Evolutionary conservation across 164 flowering plant species (phyloP), one percentile per base, ranked within the genome.

Genomic region (Umbellularia californica): DNA sequence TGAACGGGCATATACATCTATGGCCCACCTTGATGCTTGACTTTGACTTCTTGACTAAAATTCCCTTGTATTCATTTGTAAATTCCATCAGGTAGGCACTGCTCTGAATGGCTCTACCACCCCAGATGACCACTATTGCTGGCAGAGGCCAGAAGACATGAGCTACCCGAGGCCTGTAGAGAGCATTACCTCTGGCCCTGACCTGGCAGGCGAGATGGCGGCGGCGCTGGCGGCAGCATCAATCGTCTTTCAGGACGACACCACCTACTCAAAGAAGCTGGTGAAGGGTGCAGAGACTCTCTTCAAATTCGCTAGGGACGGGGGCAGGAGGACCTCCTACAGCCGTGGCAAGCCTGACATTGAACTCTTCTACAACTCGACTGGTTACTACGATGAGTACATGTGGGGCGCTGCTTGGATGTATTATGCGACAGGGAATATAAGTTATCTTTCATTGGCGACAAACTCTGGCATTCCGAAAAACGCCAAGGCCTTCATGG

Each of bases 171-270:
- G 96, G 11, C 87, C 81, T 0, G 81, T 77, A 20, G 85, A 76
- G 64, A 65, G 70, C 0, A 27, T 79, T 9, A 2, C 0, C 1
- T 1, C 87, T 11, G 94, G 88, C 15, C 83, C 96, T 0, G 97
- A 94, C 58, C 86, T 94, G 5, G 96, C 86, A 0, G 92, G 84
- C 0, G 97, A 94, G 79, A 90, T 94, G 91, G 92, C 96, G 0
- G 93, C 98, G 15, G 94, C 98, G 24, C 70, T 94, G 7, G 93
- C 98, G 19, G 84, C 98, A 1, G 97, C 97, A 20, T 94, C 98
- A 2, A 90, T 94, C 19, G 96, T 94, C 2, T 94, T 94, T 72
- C 79, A 80, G 0, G 97, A 94, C 74, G 47, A 91, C 62, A 24
- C 5, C 0, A 62, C 82, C 24, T 92, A 94, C 81, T 86, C 94